phyloP scores from a whole-genome alignment of 176 grass and related monocot species.

The Oryza nivara region DNA sequence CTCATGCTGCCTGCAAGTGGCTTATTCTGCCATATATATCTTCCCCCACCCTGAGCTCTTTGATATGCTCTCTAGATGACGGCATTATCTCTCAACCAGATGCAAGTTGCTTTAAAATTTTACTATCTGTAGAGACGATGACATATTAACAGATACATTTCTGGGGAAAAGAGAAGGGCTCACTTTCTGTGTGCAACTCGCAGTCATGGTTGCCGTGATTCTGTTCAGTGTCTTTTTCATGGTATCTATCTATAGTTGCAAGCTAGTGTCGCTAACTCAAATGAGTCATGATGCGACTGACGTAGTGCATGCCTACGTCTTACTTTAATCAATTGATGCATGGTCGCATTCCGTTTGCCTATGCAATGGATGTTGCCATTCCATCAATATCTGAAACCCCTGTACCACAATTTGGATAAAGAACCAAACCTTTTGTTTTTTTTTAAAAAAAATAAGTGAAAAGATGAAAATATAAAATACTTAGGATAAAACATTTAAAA shows the following conservation, averaged over 20 bases:
- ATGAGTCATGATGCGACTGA: slow-evolving; percentile 21
- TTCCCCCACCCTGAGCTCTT: slow-evolving; percentile 17
- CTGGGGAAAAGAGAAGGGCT: neutral
- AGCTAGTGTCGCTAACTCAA: slow-evolving; percentile 27
- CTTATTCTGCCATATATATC: slow-evolving; percentile 30
- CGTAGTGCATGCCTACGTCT: slow-evolving; percentile 4
- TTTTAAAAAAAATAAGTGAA: neutral
- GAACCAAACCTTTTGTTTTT: neutral
- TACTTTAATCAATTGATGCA: slow-evolving; percentile 4
- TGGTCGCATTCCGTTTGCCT: slow-evolving; percentile 13
- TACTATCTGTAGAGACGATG: neutral
- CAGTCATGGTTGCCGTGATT: slow-evolving; percentile 22
- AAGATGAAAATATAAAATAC: neutral
- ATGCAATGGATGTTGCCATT: slow-evolving; percentile 15
- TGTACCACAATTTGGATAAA: neutral
- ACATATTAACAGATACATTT: slow-evolving; percentile 23
- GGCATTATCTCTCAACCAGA: slow-evolving; percentile 13
- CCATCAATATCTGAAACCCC: slow-evolving; percentile 15
- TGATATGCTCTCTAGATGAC: slow-evolving; percentile 35
- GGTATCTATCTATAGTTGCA: slow-evolving; percentile 5
- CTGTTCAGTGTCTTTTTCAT: slow-evolving; percentile 42
- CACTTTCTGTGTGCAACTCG: slow-evolving; percentile 22
- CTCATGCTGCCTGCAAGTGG: slow-evolving; percentile 32
- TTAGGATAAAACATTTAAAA: neutral
- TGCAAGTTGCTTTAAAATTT: slow-evolving; percentile 42